Conservation (phyloP, 2,329 filamentous ascomycete species). For the Elsinoe australis region DNA sequence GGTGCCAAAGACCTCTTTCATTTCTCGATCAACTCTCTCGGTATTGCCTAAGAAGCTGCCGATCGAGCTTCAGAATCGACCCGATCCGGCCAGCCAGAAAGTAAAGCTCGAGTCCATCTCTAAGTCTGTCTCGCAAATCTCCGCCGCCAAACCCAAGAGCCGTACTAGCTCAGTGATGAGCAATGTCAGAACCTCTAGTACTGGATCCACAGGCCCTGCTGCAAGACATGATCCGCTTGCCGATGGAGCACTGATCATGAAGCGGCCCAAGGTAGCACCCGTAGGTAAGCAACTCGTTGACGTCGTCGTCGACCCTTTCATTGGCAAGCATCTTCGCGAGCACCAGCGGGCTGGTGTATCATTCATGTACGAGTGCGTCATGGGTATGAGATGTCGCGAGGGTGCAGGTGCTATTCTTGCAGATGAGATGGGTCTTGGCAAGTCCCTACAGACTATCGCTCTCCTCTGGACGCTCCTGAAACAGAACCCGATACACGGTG, state of each 20-base stretch:
- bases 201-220: conserved; percentile 39
- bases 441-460: conserved; percentile 65
- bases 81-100: conserved; percentile 28
- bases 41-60: conserved; percentile 21
- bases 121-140: conserved; percentile 31
- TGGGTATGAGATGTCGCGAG: conserved; percentile 60
- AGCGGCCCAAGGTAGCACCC: conserved; percentile 47
- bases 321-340: conserved; percentile 54
- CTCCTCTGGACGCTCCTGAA: conserved; percentile 65
- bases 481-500: conserved; percentile 58
- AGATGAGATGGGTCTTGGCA: conserved; percentile 69
- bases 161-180: conserved; percentile 58
- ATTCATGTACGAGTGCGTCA: conserved; percentile 68
- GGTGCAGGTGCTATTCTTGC: conserved; percentile 64
- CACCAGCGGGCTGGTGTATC: conserved; percentile 63
- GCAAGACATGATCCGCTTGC: conserved; percentile 59
- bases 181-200: conserved; percentile 29
- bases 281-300: conserved; percentile 61
- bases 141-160: conserved; percentile 31
- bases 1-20: conserved; percentile 8
- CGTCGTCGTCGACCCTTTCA: conserved; percentile 62
- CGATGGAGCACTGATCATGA: conserved; percentile 59
- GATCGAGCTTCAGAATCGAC: conserved; percentile 26
- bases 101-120: conserved; percentile 35
- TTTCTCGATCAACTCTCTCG: conserved; percentile 1